Base-by-base conservation (phyloP, 805 yeast species). In the Cyberlindnera meyerae region DNA sequence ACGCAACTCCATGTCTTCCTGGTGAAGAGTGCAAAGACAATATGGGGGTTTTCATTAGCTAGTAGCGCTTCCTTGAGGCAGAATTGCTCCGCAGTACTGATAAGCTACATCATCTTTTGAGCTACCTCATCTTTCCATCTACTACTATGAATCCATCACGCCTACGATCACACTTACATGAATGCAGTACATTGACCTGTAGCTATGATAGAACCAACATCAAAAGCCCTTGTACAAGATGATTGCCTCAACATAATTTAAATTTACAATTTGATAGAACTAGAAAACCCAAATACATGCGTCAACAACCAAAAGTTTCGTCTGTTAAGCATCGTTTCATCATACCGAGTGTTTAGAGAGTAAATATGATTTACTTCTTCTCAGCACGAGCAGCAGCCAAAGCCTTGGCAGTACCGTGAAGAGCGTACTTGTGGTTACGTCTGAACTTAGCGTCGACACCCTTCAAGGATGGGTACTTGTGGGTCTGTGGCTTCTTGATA, bases 391-490 rank as follows among this genome's bases (percentile, higher is more conserved):
- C 79, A 63, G 81, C 86, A 68, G 95, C 95, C 66, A 88, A 78
- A 59, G 89, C 90, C 77, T 79, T 87, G 59, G 85, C 88, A 60
- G 95, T 87, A 73, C 98, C 98, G 74, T 84, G 96, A 66, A 87
- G 80, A 75, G 97, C 97, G 74, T 79, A 85, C 76, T 85, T 89
- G 93, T 90, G 97, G 95, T 93, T 93, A 77, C 97, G 84, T 68
- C 80, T 81, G 95, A 93, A 93, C 83, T 93, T 93, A 68, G 98
- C 81, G 73, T 93, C 97, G 70, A 90, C 97, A 79, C 95, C 95
- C 77, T 86, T 90, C 73, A 87, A 79, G 55, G 97, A 89, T 59
- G 96, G 96, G 82, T 90, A 88, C 79, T 86, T 89, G 95, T 79
- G 74, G 66, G 96, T 82, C 82, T 79, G 85, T 62, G 97, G 96